Evolutionary conservation across 1,284 basidiomycete species (phyloP), one percentile per base, ranked within the genome.

Genomic region (Omphalotus olearius): DNA sequence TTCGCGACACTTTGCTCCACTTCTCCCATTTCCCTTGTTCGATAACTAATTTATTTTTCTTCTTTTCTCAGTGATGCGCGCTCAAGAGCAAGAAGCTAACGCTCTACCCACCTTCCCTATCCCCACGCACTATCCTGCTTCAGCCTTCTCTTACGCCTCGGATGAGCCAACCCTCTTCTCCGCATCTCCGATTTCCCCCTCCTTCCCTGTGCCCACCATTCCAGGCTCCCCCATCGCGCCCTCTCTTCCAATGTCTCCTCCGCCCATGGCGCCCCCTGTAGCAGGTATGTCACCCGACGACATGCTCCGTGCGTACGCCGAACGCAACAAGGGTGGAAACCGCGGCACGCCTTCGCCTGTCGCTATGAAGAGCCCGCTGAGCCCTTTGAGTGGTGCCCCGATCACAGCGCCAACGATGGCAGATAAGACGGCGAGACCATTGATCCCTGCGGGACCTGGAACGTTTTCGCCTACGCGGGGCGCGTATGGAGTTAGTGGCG

Each of bases 221-320:
- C 28, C 41, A 35, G 40, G 17, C 46, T 49, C 43, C 30, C 41
- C 51, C 36, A 20, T 45, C 37, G 13, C 51, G 13, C 30, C 30
- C 13, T 9, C 23, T 51, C 46, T 14, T 26, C 44, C 28, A 11
- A 38, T 36, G 23, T 42, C 42, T 5, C 64, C 66, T 60, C 16
- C 56, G 69, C 57, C 71, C 69, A 66, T 72, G 51, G 66, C 71
- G 3, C 65, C 72, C 60, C 73, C 75, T 16, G 72, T 72, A 0
- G 72, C 59, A 41, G 66, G 74, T 37, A 80, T 82, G 76, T 78
- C 78, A 0, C 86, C 86, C 3, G 86, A 89, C 57, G 85, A 78
- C 14, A 85, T 88, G 83, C 70, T 89, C 36, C 77, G 79, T n/a
- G 83, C 82, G 0, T 89, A 89, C 53, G 86, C 86, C 2, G 79